Base-by-base conservation (phyloP, 108 stramenopile species). In the Pinguiococcus pyrenoidosus region DNA sequence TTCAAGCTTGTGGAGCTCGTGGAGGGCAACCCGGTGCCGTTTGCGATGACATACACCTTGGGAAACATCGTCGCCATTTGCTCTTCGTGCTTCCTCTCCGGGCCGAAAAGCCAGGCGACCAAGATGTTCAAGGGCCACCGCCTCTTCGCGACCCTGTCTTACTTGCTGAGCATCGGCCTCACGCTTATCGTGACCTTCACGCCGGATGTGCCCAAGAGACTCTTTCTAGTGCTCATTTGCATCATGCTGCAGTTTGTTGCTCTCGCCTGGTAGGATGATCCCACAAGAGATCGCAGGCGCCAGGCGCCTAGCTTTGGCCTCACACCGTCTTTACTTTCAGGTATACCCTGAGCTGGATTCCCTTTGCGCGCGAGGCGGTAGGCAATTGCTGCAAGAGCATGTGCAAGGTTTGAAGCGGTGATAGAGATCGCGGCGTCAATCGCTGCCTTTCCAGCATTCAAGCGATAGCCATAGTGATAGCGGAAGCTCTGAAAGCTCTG, bases 231-330 rank as follows among this genome's bases (percentile, higher is more conserved):
- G 5, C 8, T 60, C 20, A 27, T 72, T 12, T 44, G 20, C n/a
- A 51, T 71, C 22, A 16, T 66, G 2, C 10, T 49, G 24, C 69
- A 72, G 50, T 70, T 64, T 32, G 8, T 37, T 6, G 26, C 70
- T n/a, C 30, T 64, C 29, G 30, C 62, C 4, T 72, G 68, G 64
- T 72, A 63, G n/a, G n/a, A n/a, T n/a, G n/a, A n/a, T n/a, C n/a
- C n/a, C n/a, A n/a, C n/a, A n/a, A n/a, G n/a, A n/a, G n/a, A n/a
- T n/a, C n/a, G n/a, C n/a, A n/a, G n/a, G n/a, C n/a, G n/a, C n/a
- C n/a, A n/a, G n/a, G n/a, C n/a, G n/a, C n/a, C n/a, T n/a, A n/a
- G n/a, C n/a, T n/a, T n/a, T n/a, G n/a, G n/a, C n/a, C n/a, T n/a
- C n/a, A n/a, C n/a, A n/a, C n/a, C n/a, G n/a, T n/a, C n/a, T n/a